Percentiles rank a stretch among this genome's conserved stretches.
phyloP scores from a whole-genome alignment of 208 protist species.

The Trypanosomatidae sp. region DNA sequence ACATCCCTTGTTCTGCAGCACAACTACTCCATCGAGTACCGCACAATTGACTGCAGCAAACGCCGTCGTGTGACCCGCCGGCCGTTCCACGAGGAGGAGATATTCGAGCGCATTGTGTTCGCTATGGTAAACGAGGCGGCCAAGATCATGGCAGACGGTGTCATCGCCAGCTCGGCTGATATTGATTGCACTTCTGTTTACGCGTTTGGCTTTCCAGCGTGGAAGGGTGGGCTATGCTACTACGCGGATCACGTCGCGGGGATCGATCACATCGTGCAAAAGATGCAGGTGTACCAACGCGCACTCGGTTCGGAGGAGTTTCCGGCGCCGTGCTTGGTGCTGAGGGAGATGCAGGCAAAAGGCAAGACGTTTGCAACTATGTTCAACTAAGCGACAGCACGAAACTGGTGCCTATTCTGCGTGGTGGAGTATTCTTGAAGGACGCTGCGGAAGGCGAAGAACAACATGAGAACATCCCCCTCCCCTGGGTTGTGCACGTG shows the following conservation, averaged over 20 bases:
- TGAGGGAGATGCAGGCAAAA: constrained; percentile 47
- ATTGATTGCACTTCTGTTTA: constrained; percentile 89
- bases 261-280: constrained; percentile 48
- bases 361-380: constrained; percentile 48
- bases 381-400: constrained; percentile 1
- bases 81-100: constrained; percentile 76
- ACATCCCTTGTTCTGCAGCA: constrained; percentile 26
- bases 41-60: constrained; percentile 50
- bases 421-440: not conserved
- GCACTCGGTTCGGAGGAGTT: constrained; percentile 47
- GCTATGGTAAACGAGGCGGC: constrained; percentile 92
- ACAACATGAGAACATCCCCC: not conserved
- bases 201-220: constrained; percentile 85
- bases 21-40: constrained; percentile 62
- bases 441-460: not conserved
- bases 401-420: too few relatives aligned
- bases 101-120: constrained; percentile 86
- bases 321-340: constrained; percentile 46
- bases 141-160: constrained; percentile 70
- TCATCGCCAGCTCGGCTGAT: constrained; percentile 64
- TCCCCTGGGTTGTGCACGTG: not conserved
- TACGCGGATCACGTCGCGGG: constrained; percentile 71
- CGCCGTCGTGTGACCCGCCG: constrained; percentile 57
- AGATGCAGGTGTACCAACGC: constrained; percentile 64
- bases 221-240: constrained; percentile 74